These are phyloP conservation scores for Cryptococcus deneoformans DNA, from an alignment of 1,284 basidiomycete species.

Conservation along the genomic window DNA sequence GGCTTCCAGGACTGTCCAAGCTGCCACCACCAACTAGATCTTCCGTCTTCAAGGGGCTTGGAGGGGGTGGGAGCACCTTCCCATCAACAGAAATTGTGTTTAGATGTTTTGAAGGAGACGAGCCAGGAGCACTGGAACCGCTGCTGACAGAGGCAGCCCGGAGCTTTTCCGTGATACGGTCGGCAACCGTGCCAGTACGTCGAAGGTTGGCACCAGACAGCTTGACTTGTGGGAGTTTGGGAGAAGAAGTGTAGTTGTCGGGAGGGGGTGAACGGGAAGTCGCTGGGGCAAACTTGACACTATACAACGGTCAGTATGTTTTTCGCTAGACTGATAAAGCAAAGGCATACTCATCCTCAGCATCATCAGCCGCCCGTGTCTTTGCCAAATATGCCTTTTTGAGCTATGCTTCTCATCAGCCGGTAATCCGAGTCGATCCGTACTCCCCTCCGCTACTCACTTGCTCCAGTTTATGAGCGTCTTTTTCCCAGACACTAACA, in stretches of 20 bases:
- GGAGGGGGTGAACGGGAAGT: constrained; percentile 51
- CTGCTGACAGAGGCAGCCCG: constrained; percentile 32
- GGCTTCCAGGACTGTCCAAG: constrained; percentile 24
- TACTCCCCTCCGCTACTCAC: constrained; percentile 49
- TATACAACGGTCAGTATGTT: constrained; percentile 32
- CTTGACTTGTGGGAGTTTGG: constrained; percentile 50
- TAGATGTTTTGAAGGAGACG: constrained; percentile 6
- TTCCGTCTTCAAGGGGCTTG: constrained; percentile 21
- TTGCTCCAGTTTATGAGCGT: constrained; percentile 34
- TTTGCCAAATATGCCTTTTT: constrained; percentile 75
- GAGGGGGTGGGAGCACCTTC: constrained; percentile 29
- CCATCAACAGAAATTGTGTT: constrained; percentile 25
- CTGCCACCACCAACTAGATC: constrained; percentile 3
- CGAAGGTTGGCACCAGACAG: constrained; percentile 15
- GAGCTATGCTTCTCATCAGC: constrained; percentile 53
- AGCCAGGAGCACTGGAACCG: neutral
- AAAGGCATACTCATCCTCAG: constrained; percentile 75
- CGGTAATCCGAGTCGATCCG: constrained; percentile 45
- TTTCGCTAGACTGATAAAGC: neutral
- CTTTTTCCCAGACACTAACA: constrained; percentile 66
- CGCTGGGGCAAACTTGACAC: constrained; percentile 77
- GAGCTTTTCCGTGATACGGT: constrained; percentile 49
- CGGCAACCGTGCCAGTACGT: constrained; percentile 45
- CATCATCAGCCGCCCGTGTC: constrained; percentile 75
- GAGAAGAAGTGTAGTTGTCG: constrained; percentile 73